Base-by-base conservation (phyloP, 176 grass and related monocot species). In the Ananas comosus region DNA sequence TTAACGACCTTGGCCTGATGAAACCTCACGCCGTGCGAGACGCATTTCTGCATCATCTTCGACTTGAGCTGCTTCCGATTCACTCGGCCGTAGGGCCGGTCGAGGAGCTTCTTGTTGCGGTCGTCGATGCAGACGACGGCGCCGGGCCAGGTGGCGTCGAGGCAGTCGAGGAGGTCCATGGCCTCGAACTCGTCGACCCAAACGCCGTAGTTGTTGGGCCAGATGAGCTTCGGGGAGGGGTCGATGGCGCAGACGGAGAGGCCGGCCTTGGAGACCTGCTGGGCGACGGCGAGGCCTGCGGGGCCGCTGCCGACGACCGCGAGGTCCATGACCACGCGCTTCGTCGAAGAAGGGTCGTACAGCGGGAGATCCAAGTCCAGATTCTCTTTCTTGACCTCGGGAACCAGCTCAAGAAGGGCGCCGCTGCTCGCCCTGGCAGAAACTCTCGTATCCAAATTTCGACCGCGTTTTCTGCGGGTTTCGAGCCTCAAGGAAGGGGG, bases 141-240 rank as follows among this genome's bases (percentile, higher is more conserved):
- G 11, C 83, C 75, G 1, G 81, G 77, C 93, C 89, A 96, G 51
- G 87, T 85, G 66, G 88, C 67, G 71, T 90, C 86, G 28, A 97
- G 86, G 83, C 89, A 97, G 64, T 97, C 86, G 23, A 88, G 21
- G 27, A 92, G 88, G 50, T 88, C 86, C 93, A 97, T 87, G 50
- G 89, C 89, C 48, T 96, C 93, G 61, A 96, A 92, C 78, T 96
- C 89, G 68, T 92, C 89, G 3, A 96, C 93, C 93, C 89, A 96
- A 51, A 96, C 93, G 63, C 89, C 93, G 76, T 96, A 96, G 63
- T 96, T 96, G 72, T 96, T 96, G 54, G 93, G 93, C 83, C 79
- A 96, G 27, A 92, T 86, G 22, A 96, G 64, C 12, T 77, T 81
- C 51, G 86, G 89, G 7, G 76, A 92, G 0, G 92, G 92, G 71